Base-by-base conservation (phyloP, 306 rosid genomes). In the Myrica gale region DNA sequence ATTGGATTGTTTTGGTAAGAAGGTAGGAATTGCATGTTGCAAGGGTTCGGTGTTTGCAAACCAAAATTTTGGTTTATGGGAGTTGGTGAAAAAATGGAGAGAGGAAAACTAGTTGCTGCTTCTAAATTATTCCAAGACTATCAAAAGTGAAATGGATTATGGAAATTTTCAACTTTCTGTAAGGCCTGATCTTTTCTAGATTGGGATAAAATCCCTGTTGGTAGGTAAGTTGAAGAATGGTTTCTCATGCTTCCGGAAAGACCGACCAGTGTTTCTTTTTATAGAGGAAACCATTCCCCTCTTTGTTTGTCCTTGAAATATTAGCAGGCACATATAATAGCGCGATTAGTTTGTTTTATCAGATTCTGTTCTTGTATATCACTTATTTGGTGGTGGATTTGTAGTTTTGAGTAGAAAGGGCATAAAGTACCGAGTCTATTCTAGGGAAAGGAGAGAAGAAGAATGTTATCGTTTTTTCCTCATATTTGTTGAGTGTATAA, bases 1-100 rank as follows among this genome's bases (percentile, higher is more conserved):
- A 19, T 66, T 42, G 12, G 70, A 19, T 66, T 41, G 9, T 66
- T 65, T 66, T 42, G 50, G 50, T 66, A 66, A 66, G 70, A 16
- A 26, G 70, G 23, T 66, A 41, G 3, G 70, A 9, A 66, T 66
- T 43, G 48, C 16, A 16, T 63, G 8, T 39, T 63, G 9, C 2
- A 1, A 41, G 48, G 69, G 10, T 39, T 41, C 3, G 37, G 37
- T 32, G 37, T 32, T 32, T 32, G 37, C 3, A 32, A 26, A 32
- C 37, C 3, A 2, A 32, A 32, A 32, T 32, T 32, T 32, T 32
- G 37, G 37, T 32, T 32, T 32, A 2, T 32, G 37, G 37, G 37
- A 32, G 37, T 32, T 32, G 37, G 37, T 32, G 37, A 32, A 32
- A 32, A 32, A 2, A 3, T 32, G 37, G 37, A 32, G 37, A 32